Conservation (phyloP, 306 rosid species). For the Pyrus bretschneideri region DNA sequence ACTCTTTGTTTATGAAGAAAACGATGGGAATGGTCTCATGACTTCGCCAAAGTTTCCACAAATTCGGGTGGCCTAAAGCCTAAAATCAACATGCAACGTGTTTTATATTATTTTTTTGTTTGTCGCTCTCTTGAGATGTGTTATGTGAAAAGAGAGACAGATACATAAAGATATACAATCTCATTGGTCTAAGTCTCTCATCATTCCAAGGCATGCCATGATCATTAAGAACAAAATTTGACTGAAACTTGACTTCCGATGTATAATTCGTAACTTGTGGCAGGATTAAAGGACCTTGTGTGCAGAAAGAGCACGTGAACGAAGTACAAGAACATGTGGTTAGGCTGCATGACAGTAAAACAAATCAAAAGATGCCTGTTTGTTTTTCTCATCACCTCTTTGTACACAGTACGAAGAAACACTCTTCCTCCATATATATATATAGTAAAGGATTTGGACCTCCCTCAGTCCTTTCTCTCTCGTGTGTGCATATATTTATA, state of each 20-base stretch:
- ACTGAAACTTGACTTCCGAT: background rate
- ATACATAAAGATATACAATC: too few relatives aligned
- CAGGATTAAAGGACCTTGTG: background rate
- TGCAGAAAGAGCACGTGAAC: background rate
- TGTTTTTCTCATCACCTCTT: background rate
- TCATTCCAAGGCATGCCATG: background rate
- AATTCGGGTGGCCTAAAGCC: background rate
- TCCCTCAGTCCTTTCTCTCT: too few relatives aligned
- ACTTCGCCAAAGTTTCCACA: background rate
- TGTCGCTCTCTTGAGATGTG: rapidly evolving
- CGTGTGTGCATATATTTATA: too few relatives aligned
- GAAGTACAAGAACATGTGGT: too few relatives aligned
- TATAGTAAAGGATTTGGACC: too few relatives aligned
- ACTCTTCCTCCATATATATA: too few relatives aligned
- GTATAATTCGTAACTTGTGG: background rate
- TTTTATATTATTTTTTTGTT: too few relatives aligned
- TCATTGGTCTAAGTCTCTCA: too few relatives aligned
- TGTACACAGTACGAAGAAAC: background rate
- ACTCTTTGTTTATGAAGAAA: background rate
- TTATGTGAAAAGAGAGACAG: too few relatives aligned
- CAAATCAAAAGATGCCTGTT: background rate
- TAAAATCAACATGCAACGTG: too few relatives aligned
- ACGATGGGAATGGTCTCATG: background rate
- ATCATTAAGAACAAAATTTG: background rate
- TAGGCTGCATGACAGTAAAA: background rate